Percentiles rank a stretch among this genome's conserved stretches.
These are phyloP conservation scores for Corchorus capsularis DNA, from an alignment of 345 rosid genomes.

Conservation along the genomic window DNA sequence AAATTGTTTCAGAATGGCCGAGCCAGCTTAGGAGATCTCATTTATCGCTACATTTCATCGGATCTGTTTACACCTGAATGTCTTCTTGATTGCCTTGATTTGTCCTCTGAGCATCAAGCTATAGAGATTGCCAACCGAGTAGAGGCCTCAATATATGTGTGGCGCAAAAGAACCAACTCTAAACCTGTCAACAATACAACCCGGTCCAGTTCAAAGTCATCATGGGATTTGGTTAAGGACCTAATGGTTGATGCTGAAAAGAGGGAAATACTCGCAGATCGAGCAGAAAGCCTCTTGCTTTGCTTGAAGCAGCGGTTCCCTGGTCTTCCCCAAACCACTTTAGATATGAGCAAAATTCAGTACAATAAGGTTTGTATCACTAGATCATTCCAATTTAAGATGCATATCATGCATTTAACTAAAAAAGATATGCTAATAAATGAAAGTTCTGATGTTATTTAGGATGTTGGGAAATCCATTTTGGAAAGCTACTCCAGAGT, in stretches of 20 bases:
- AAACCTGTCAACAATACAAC: conserved; percentile 47
- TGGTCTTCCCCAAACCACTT: conserved; percentile 87
- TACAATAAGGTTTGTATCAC: conserved; percentile 64
- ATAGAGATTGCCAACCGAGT: conserved; percentile 89
- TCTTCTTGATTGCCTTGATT: conserved; percentile 87
- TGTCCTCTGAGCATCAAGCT: conserved; percentile 94
- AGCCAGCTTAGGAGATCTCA: conserved; percentile 78
- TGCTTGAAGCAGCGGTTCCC: conserved; percentile 90
- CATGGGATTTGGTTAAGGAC: conserved; percentile 94
- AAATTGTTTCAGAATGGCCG: conserved; percentile 76
- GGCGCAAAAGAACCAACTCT: conserved; percentile 62
- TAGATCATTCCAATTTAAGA: background rate
- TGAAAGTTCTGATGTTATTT: background rate
- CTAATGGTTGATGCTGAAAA: conserved; percentile 85
- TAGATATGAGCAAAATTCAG: conserved; percentile 98
- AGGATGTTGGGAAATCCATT: conserved; percentile 98
- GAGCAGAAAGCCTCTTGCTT: conserved; percentile 85
- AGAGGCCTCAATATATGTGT: conserved; percentile 75
- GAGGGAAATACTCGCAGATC: conserved; percentile 78
- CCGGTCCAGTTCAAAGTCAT: conserved; percentile 62
- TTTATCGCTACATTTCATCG: conserved; percentile 77
- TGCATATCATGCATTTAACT: background rate
- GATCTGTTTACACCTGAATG: conserved; percentile 87
- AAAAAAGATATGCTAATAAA: background rate
- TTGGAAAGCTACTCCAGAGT: conserved; percentile 93